phyloP scores from a whole-genome alignment of 73 alveolate species.

The Paramecium pentaurelia region DNA sequence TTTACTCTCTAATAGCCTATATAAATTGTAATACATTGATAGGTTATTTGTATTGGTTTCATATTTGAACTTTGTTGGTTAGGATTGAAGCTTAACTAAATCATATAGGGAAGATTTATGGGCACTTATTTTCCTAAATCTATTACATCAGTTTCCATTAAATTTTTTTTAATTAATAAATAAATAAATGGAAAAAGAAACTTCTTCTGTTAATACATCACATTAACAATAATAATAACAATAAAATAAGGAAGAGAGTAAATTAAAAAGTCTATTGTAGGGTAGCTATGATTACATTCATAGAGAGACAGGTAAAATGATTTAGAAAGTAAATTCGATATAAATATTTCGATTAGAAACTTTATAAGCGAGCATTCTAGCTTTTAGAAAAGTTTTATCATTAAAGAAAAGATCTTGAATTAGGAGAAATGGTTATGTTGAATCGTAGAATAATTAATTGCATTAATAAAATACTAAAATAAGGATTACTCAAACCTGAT shows the following conservation, averaged over 20 bases:
- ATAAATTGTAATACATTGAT: neutral
- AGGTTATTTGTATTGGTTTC: neutral
- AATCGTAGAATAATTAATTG: slow-evolving; percentile 14
- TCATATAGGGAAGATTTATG: neutral
- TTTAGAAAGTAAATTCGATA: neutral
- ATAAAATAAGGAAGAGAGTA: slow-evolving; percentile 7
- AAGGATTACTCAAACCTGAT: neutral
- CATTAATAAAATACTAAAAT: neutral
- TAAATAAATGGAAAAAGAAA: neutral
- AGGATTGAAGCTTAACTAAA: neutral
- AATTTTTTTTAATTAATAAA: neutral
- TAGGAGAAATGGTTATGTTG: slow-evolving; percentile 12
- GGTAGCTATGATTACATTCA: slow-evolving; percentile 22
- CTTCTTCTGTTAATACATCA: slow-evolving; percentile 3
- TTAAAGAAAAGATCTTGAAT: neutral
- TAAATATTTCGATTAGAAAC: neutral
- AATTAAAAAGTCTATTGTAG: neutral
- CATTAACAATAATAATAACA: neutral
- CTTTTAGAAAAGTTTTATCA: neutral
- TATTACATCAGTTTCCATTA: neutral
- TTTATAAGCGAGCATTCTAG: slow-evolving; percentile 3
- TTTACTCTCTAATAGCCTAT: neutral
- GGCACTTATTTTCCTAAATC: neutral
- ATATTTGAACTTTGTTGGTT: neutral
- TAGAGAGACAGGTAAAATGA: slow-evolving; percentile 34